Percentiles rank a stretch among this genome's conserved stretches.
These are phyloP conservation scores for Monosporascus sp. DNA, from an alignment of 2,329 filamentous ascomycete genomes.

Conservation along the genomic window DNA sequence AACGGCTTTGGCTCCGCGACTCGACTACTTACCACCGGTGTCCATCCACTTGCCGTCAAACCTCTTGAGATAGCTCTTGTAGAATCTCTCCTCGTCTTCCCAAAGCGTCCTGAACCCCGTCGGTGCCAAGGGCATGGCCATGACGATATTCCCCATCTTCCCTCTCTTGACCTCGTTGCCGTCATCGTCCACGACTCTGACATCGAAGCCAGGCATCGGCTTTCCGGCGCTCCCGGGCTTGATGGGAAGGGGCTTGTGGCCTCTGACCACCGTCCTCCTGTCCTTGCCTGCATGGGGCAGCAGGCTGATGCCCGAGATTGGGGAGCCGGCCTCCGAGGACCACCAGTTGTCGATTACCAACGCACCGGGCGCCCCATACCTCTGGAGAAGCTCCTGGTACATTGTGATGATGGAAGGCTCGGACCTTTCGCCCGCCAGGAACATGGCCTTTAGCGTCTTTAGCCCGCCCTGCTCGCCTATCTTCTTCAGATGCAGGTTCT, in stretches of 20 bases:
- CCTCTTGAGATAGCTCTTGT: constrained; percentile 75
- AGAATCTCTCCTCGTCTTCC: constrained; percentile 81
- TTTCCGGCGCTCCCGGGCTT: constrained; percentile 87
- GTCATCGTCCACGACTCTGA: constrained; percentile 75
- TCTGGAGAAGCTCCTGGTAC: constrained; percentile 69
- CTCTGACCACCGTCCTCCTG: constrained; percentile 37
- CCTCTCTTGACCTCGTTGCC: constrained; percentile 67
- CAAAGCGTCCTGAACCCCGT: constrained; percentile 84
- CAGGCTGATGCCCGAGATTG: constrained; percentile 52
- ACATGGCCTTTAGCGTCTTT: constrained; percentile 67
- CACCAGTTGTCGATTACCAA: constrained; percentile 58
- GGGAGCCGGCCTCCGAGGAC: constrained; percentile 55
- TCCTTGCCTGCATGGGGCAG: constrained; percentile 54
- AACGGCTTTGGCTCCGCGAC: not conserved
- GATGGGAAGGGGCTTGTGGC: constrained; percentile 46
- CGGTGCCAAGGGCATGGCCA: constrained; percentile 76
- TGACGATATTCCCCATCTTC: constrained; percentile 86
- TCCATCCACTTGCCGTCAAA: constrained; percentile 83
- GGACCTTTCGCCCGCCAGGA: constrained; percentile 83
- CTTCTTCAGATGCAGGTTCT: constrained; percentile 59
- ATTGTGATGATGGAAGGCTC: constrained; percentile 80
- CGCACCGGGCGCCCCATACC: constrained; percentile 61
- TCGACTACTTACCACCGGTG: constrained; percentile 52
- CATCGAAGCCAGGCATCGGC: constrained; percentile 86
- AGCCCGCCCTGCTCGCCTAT: constrained; percentile 66